Evolutionary conservation across 2,329 filamentous ascomycete genomes (phyloP), one percentile per base, ranked within the genome.

Genomic region (Pestalotiopsis sp.): DNA sequence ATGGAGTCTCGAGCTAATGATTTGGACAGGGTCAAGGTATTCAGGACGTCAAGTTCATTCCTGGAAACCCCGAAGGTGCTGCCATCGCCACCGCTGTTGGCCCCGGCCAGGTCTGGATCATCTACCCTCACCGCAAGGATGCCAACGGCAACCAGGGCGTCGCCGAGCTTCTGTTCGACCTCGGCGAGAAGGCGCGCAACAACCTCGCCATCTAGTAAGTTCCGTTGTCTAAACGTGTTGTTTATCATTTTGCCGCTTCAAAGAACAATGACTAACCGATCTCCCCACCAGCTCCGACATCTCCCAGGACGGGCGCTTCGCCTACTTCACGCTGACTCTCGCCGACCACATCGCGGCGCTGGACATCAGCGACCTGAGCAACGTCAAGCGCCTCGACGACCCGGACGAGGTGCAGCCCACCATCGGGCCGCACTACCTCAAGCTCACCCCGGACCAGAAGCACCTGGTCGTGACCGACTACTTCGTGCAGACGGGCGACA

Each of bases 1-100:
- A n/a, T 26, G 48, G 3, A 30, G 38, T 58, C 20, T 59, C 10
- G 11, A 26, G 13, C 39, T 20, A 63, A 48, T 38, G 6, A 10
- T n/a, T 20, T 35, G 55, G 4, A 65, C 30, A 71, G 70, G 86
- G 86, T 44, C 81, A 82, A 55, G 88, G 88, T 69, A 89, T 90
- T 64, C 87, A 90, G 73, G 88, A 90, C 70, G 85, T 90, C 73
- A 90, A 90, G 76, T 89, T 89, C 78, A 90, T 90, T 69, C 88
- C 88, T 1, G 85, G 85, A 9, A 86, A 90, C 80, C 74, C 79
- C 6, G 87, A 90, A 70, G 80, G 80, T 40, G 88, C 87, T 39
- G 88, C 87, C 11, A 78, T 90, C 26, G 87, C 88, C 9, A 89
- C 87, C 13, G 87, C 88, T 17, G 87, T 90, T 22, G 82, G 84